Evolutionary conservation across 2,329 filamentous ascomycete genomes (phyloP).

Genomic region (Hymenoscyphus fructigenus): DNA sequence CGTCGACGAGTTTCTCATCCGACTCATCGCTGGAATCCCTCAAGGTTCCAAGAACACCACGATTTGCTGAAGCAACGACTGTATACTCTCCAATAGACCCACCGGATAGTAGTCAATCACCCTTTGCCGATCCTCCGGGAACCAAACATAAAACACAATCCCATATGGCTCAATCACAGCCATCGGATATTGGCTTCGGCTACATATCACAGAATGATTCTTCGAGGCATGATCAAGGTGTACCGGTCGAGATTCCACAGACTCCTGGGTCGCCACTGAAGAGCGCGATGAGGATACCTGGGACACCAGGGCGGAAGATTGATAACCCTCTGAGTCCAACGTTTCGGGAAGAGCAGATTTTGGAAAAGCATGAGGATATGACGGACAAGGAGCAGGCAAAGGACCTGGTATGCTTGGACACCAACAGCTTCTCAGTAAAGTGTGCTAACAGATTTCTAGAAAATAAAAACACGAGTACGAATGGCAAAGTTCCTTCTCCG

Average conservation of each 20-base stretch:
- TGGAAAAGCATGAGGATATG: constrained; percentile 79
- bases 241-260: constrained; percentile 57
- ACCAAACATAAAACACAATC: constrained; percentile 40
- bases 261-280: constrained; percentile 79
- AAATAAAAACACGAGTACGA: constrained; percentile 86
- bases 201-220: constrained; percentile 68
- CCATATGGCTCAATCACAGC: constrained; percentile 63
- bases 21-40: constrained; percentile 37
- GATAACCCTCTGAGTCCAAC: constrained; percentile 85
- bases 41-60: constrained; percentile 70
- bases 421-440: constrained; percentile 1
- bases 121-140: constrained; percentile 58
- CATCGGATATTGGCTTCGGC: constrained; percentile 88
- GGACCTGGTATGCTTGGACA: constrained; percentile 69
- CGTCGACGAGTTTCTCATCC: constrained; percentile 45
- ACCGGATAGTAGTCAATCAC: constrained; percentile 44
- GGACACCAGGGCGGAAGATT: constrained; percentile 71
- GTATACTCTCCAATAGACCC: constrained; percentile 74
- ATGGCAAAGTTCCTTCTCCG: constrained; percentile 95
- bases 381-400: constrained; percentile 86
- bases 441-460: constrained; percentile 57
- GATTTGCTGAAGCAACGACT: constrained; percentile 78
- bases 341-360: constrained; percentile 79
- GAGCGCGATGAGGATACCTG: constrained; percentile 85
- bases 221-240: constrained; percentile 48